phyloP scores from a whole-genome alignment of 768 basidiomycete genomes.

The Cystobasidium tubakii region DNA sequence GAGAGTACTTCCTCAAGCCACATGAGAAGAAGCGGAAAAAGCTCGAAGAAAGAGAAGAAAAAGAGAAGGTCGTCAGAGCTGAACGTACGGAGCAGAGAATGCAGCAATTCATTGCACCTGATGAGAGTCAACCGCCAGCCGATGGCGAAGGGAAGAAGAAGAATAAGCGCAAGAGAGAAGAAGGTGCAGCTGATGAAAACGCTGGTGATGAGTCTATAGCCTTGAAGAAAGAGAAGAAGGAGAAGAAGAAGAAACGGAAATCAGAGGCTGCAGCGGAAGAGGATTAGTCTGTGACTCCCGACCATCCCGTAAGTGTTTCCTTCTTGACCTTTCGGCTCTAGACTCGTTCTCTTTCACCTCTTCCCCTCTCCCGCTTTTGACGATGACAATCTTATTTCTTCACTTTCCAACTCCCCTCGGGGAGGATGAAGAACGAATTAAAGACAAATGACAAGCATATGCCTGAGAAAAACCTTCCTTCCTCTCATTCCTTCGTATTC shows the following conservation, averaged over 20 bases:
- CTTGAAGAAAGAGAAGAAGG: constrained; percentile 11
- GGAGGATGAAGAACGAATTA: constrained; percentile 26
- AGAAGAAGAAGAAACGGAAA: constrained; percentile 35
- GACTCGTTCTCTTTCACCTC: neutral
- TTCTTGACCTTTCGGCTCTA: neutral
- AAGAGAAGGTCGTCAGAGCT: constrained; percentile 53
- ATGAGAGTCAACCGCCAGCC: constrained; percentile 67
- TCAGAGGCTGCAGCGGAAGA: constrained; percentile 33
- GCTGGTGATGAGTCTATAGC: neutral
- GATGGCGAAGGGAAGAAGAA: constrained; percentile 55
- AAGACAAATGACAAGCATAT: constrained; percentile 36
- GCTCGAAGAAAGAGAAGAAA: constrained; percentile 65
- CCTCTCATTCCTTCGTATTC: neutral
- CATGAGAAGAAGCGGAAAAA: constrained; percentile 76
- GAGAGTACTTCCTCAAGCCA: constrained; percentile 95
- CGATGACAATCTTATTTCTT: constrained; percentile 34
- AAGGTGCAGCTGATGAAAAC: constrained; percentile 24
- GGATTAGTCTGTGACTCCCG: neutral
- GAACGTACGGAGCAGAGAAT: constrained; percentile 71
- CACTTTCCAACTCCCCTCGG: constrained; percentile 28
- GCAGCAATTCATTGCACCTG: constrained; percentile 79
- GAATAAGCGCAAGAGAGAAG: constrained; percentile 47
- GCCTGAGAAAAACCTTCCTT: constrained; percentile 9
- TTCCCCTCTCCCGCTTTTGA: neutral
- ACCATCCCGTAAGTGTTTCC: neutral